Evolutionary conservation across 2,329 filamentous ascomycete genomes (phyloP).

Genomic region (Podosphaera leucotricha): DNA sequence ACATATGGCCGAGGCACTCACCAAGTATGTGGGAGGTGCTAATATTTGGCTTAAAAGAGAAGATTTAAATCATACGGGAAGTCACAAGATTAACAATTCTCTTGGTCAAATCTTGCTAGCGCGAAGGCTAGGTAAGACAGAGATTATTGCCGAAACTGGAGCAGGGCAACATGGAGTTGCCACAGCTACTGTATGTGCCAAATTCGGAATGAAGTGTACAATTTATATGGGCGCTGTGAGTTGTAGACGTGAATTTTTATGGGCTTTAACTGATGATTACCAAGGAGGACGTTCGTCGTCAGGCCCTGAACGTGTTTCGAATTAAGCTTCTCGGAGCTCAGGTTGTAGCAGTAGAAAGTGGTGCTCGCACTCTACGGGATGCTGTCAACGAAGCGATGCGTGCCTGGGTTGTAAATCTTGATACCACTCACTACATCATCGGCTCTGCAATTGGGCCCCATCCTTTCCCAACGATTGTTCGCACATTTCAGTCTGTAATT

Average conservation of each 20-base stretch:
- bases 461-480: conserved; percentile 91
- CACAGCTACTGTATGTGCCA: conserved; percentile 89
- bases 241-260: not conserved
- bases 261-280: conserved; percentile 2
- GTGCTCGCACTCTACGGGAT: conserved; percentile 59
- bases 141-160: conserved; percentile 94
- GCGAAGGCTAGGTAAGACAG: conserved; percentile 68
- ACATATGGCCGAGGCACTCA: conserved; percentile 71
- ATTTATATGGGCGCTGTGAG: conserved; percentile 76
- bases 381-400: conserved; percentile 91
- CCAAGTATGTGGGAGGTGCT: conserved; percentile 69
- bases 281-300: conserved; percentile 72
- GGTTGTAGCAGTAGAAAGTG: conserved; percentile 81
- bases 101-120: conserved; percentile 81
- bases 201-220: conserved; percentile 94
- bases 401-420: conserved; percentile 78
- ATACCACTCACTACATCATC: conserved; percentile 95
- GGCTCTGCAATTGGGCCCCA: conserved; percentile 94
- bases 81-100: conserved; percentile 99
- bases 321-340: conserved; percentile 90
- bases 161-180: conserved; percentile 96
- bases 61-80: conserved; percentile 92
- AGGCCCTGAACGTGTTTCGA: conserved; percentile 93
- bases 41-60: conserved; percentile 97
- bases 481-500: conserved; percentile 94